Evolutionary conservation across 2,329 filamentous ascomycete species (phyloP).

Genomic region (Exophiala dermatitidis): DNA sequence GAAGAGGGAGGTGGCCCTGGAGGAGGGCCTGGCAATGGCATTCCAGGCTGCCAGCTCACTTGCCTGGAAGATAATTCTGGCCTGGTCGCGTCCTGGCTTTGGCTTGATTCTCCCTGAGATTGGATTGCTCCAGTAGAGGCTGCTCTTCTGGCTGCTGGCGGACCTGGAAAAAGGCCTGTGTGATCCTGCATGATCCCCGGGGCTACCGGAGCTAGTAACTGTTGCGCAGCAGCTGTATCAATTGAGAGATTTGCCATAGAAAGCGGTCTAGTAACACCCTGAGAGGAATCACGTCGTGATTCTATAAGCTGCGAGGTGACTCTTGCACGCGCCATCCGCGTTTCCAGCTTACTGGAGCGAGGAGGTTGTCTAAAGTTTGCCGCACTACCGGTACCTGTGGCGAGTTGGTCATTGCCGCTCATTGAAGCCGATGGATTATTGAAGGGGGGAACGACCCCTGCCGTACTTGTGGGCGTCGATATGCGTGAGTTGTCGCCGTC

Average conservation of each 20-base stretch:
- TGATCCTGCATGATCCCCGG: background rate
- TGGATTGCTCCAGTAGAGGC: constrained; percentile 40
- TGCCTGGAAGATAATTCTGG: constrained; percentile 31
- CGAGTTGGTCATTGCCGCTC: constrained; percentile 3
- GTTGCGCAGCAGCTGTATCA: constrained; percentile 15
- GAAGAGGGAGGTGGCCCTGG: constrained; percentile 39
- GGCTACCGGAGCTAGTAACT: background rate
- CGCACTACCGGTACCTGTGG: background rate
- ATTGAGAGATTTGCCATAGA: constrained; percentile 10
- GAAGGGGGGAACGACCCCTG: constrained; percentile 13
- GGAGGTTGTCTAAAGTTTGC: constrained; percentile 1
- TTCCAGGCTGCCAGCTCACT: constrained; percentile 38
- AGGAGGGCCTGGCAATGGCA: constrained; percentile 43
- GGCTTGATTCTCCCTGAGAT: constrained; percentile 31
- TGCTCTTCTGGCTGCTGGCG: constrained; percentile 39
- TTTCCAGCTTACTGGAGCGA: constrained; percentile 4
- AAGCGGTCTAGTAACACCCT: constrained; percentile 7
- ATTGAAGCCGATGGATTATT: constrained; percentile 2
- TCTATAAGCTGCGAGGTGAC: constrained; percentile 6
- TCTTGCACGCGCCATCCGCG: constrained; percentile 2
- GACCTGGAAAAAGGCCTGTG: constrained; percentile 20
- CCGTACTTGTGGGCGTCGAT: constrained; percentile 18
- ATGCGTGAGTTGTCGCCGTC: constrained; percentile 9
- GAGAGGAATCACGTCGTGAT: constrained; percentile 4
- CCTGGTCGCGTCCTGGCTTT: constrained; percentile 31